Conservation (phyloP, 257 asterid genomes). For the Mentha longifolia region DNA sequence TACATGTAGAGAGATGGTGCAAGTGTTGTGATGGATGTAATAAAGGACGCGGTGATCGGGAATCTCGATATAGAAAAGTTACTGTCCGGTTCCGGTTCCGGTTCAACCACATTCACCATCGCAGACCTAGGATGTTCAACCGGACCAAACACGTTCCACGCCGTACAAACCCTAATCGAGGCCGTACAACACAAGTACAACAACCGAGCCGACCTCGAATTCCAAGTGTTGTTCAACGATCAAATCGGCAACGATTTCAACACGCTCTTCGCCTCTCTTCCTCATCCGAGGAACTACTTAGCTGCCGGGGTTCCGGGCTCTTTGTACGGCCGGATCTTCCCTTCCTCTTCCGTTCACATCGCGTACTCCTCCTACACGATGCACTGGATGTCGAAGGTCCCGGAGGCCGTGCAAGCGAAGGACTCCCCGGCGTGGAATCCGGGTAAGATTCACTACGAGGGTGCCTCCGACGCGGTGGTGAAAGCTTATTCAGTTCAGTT, state of each 20-base stretch:
- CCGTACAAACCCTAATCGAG: constrained; percentile 1
- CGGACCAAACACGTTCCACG: constrained; percentile 6
- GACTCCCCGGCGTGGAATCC: constrained; percentile 8
- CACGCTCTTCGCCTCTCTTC: constrained; percentile 15
- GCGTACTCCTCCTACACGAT: neutral
- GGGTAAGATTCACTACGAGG: constrained; percentile 7
- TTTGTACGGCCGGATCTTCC: neutral
- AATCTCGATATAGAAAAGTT: neutral
- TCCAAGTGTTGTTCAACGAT: constrained; percentile 14
- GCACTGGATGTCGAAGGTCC: constrained; percentile 11
- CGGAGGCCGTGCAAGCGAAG: neutral
- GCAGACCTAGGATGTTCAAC: constrained; percentile 5
- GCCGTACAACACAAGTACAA: neutral
- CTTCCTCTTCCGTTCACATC: constrained; percentile 7
- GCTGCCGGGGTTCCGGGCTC: neutral
- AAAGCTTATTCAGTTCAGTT: neutral
- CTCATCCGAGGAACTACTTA: neutral
- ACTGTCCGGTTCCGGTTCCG: neutral
- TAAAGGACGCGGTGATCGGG: neutral
- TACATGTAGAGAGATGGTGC: neutral
- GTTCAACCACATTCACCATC: neutral
- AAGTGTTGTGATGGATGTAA: neutral
- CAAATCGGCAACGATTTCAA: constrained; percentile 14
- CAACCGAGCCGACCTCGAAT: neutral
- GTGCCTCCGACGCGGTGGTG: neutral